Evolutionary conservation across 768 basidiomycete species (phyloP), one percentile per base, ranked within the genome.

Genomic region (Kondoa subrosea): DNA sequence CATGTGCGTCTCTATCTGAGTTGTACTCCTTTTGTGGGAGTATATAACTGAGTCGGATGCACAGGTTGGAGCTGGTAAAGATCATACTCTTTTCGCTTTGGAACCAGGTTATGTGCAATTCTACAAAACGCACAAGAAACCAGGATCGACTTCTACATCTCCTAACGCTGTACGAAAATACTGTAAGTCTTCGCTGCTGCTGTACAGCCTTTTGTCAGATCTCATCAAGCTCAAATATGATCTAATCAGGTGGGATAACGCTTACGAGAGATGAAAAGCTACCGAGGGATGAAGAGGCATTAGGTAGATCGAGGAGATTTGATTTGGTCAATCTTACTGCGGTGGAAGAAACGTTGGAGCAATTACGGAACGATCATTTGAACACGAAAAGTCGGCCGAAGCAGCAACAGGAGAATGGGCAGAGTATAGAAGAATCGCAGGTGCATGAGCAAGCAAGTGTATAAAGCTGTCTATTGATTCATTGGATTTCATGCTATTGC

Each of bases 21-120:
- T 1, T 12, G n/a, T 14, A 27, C 56, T 34, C 17, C 40, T 70
- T 31, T 63, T 15, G 64, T 40, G 58, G 33, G 14, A 1, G 50
- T 3, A 50, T 66, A 69, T 68, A 56, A 65, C 27, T 29, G 60
- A 67, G 12, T 40, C 29, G 62, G 33, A 26, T 56, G 31, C 3
- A 26, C 32, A 93, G 89, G 90, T 96, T 66, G 85, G 84, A 71
- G 86, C 89, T 76, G 95, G 92, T 26, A 84, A 86, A 67, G 95
- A 99, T 78, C 91, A 96, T 78, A 97, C 95, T 0, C 81, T 99
- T 66, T 96, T 86, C 75, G 92, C 95, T 29, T 81, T 83, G 1
- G 85, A 85, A 2, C 92, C 93, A 0, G 95, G 95, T 15, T 91
- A 83, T 75, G 89, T 99, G 50, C 88, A 91, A 56, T 97, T 91